Evolutionary conservation across 306 rosid genomes (phyloP).

Genomic region (Cicer judaicum): DNA sequence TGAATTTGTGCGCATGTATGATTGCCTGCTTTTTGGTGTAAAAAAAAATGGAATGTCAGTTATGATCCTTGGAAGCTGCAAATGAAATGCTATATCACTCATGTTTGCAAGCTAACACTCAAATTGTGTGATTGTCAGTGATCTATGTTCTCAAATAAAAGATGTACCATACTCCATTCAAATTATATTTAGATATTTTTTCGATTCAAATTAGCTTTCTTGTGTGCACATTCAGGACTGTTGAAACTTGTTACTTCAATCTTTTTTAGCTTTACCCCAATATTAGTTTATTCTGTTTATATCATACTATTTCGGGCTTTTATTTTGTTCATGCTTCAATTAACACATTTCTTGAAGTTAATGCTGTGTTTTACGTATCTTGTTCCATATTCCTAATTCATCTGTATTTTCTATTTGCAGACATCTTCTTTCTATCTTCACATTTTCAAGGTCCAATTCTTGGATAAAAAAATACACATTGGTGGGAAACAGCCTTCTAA

Average conservation of each 20-base stretch:
- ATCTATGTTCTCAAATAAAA: constrained; percentile 31
- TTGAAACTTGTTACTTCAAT: constrained; percentile 2
- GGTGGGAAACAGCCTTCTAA: constrained; percentile 96
- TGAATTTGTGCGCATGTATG: background rate
- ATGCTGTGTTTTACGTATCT: constrained; percentile 25
- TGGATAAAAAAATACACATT: constrained; percentile 72
- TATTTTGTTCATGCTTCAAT: constrained; percentile 16
- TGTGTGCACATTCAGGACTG: background rate
- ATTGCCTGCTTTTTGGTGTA: constrained; percentile 15
- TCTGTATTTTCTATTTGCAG: constrained; percentile 60
- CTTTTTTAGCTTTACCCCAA: background rate
- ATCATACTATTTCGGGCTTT: background rate
- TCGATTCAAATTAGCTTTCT: constrained; percentile 18
- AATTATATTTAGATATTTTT: background rate
- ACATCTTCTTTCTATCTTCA: constrained; percentile 87
- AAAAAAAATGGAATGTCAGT: background rate
- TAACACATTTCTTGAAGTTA: constrained; percentile 17
- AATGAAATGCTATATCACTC: constrained; percentile 25
- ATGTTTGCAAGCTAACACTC: constrained; percentile 17
- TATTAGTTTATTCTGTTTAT: constrained; percentile 9
- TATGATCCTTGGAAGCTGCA: background rate
- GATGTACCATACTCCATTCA: constrained; percentile 21
- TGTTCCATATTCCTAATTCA: constrained; percentile 40
- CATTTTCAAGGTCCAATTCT: constrained; percentile 83
- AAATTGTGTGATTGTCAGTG: constrained; percentile 26